Evolutionary conservation across 2,329 filamentous ascomycete species (phyloP), one percentile per base, ranked within the genome.

Genomic region (Cladosporium phlei): DNA sequence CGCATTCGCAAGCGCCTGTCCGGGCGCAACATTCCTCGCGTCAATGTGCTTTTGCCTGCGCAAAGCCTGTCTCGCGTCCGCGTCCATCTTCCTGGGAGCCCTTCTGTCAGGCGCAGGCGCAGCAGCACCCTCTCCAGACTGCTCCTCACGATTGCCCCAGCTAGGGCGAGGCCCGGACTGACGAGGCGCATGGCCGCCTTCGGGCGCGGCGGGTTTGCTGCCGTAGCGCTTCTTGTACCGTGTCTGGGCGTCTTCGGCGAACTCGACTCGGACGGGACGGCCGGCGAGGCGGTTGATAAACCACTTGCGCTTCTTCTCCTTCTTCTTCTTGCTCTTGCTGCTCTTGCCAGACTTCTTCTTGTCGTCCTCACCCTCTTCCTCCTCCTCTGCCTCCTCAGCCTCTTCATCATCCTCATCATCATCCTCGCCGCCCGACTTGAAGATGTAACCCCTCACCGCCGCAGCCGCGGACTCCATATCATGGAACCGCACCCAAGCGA

Each of bases 211-310:
- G 27, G 56, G 54, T 40, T 49, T 38, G 20, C 38, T 91, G 54
- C 88, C 86, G 62, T 86, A 97, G 2, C 93, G 81, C 75, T 97
- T 98, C 73, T 91, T 91, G 69, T 98, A 98, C 48, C 93, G 75
- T 25, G 81, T 80, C 57, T 88, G 82, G 49, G 90, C 82, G 66
- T 97, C 93, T 70, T 98, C 93, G 16, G 93, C 93, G 59, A 91
- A 89, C 66, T 98, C 91, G 65, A 93, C 82, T 64, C 91, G 87
- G 55, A 98, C 75, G 53, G 82, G 77, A 22, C 93, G 80, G 21
- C 90, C 89, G 42, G 85, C 74, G 47, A 96, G 77, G 59, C 82
- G 79, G 69, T 95, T 95, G 54, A 96, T 83, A 78, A 88, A 94
- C 77, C 89, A 87, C 58, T 77, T 78, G 49, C 69, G 69, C 46